Evolutionary conservation across 1,284 basidiomycete species (phyloP), one percentile per base, ranked within the genome.

Genomic region (Cryptococcus jaspeensis): DNA sequence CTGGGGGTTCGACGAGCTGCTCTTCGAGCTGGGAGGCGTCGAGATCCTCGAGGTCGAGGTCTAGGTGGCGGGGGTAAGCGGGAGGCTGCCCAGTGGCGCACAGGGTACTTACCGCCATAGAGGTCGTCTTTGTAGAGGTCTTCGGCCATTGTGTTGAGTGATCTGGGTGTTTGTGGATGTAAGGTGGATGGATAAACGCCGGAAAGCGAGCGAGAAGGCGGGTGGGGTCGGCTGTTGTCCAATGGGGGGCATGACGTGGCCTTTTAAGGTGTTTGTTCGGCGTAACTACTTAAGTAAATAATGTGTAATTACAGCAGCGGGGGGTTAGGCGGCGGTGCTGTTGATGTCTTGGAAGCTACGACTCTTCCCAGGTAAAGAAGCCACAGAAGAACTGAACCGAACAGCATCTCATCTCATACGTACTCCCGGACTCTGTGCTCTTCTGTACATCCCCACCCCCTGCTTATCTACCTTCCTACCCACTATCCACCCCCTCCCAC

Each of bases 41-140:
- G 46, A 69, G 59, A 53, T 74, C 73, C 63, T 69, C 73, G 49
- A 71, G 62, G 61, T 73, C 69, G 48, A 69, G 59, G 46, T 70
- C 63, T 64, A 62, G 51, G 43, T 44, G 20, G 28, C 6, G 18
- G 37, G n/a, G 8, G 43, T 44, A 22, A 41, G 42, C n/a, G 32
- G 20, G 36, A 52, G 4, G 25, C 47, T 13, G 40, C 37, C 37
- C 25, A 32, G 35, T 13, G 40, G 16, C 11, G 37, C 43, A 32
- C 28, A 8, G 4, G 22, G 28, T 40, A 60, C 67, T 55, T 58
- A 72, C 73, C 73, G 37, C 66, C 71, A 53, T 75, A 75, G 4
- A 73, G 61, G 44, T 73, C 70, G 44, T 71, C 70, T 42, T 71
- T 68, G 59, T 71, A 71, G 20, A 70, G 62, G 55, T 76, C 69